A percentile compares a stretch with the other conserved stretches of the same genome.
Conservation (phyloP, 768 basidiomycete species). For the Glaciozyma antarctica region DNA sequence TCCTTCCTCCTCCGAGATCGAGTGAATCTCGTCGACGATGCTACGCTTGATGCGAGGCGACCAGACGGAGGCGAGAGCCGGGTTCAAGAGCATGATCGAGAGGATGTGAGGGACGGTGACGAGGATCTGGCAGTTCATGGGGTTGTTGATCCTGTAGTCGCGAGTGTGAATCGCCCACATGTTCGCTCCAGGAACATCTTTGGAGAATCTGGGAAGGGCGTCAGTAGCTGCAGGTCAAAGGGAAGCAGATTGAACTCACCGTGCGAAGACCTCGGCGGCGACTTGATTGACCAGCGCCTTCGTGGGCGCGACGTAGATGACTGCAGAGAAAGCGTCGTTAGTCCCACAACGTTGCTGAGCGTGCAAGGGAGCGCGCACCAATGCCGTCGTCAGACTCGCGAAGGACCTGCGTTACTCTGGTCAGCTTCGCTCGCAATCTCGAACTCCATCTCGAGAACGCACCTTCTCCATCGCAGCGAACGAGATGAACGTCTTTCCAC, state of each 20-base stretch:
- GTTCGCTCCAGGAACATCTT: constrained; percentile 48
- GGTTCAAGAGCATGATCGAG: constrained; percentile 57
- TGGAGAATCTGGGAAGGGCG: constrained; percentile 48
- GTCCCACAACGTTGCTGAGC: not conserved
- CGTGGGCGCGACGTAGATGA: constrained; percentile 66
- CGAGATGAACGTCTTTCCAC: constrained; percentile 63
- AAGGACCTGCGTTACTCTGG: constrained; percentile 55
- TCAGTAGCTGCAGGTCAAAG: not conserved
- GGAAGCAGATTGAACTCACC: not conserved
- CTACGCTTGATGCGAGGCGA: constrained; percentile 58
- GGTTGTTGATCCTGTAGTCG: constrained; percentile 44
- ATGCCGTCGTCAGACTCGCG: constrained; percentile 57
- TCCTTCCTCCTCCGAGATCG: constrained; percentile 60
- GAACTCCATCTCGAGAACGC: too few relatives aligned
- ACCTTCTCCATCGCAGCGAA: constrained; percentile 49
- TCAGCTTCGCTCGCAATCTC: too few relatives aligned
- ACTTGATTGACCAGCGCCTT: constrained; percentile 61
- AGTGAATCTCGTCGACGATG: constrained; percentile 56
- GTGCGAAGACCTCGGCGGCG: constrained; percentile 59
- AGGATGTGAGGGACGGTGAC: constrained; percentile 47
- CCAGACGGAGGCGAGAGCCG: constrained; percentile 55
- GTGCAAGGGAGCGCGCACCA: not conserved
- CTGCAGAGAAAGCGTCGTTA: constrained; percentile 2
- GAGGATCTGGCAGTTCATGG: constrained; percentile 60
- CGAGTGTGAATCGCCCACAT: constrained; percentile 1